A percentile compares a stretch with the other conserved stretches of the same genome.
phyloP scores from a whole-genome alignment of 1,284 basidiomycete genomes.

The Phlebopus sp. region DNA sequence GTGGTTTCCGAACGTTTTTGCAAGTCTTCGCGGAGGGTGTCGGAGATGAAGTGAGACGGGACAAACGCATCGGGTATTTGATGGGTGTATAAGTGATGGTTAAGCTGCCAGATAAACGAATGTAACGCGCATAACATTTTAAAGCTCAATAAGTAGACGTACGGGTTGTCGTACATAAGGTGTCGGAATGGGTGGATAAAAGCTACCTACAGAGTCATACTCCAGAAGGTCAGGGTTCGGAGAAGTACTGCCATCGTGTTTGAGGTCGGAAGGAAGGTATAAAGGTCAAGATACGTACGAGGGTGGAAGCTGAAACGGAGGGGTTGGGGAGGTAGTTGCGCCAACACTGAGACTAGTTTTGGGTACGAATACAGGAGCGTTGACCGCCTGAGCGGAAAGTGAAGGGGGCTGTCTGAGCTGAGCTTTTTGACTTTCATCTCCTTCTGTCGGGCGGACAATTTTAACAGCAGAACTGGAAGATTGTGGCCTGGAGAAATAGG shows the following conservation, averaged over 20 bases:
- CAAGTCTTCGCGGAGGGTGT: constrained; percentile 74
- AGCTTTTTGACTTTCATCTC: constrained; percentile 36
- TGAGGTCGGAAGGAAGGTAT: constrained; percentile 14
- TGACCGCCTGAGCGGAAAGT: constrained; percentile 50
- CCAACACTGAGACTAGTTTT: constrained; percentile 42
- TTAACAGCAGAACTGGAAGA: constrained; percentile 52
- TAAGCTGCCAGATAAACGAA: constrained; percentile 54
- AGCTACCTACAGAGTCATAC: constrained; percentile 44
- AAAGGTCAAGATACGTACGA: constrained; percentile 28
- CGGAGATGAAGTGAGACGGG: constrained; percentile 65
- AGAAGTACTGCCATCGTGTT: constrained; percentile 28
- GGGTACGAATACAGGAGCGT: constrained; percentile 86
- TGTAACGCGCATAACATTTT: constrained; percentile 6
- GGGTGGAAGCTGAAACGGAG: constrained; percentile 22
- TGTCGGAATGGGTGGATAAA: constrained; percentile 51
- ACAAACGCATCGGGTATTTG: constrained; percentile 52
- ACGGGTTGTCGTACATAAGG: constrained; percentile 69
- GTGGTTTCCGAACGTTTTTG: constrained; percentile 80
- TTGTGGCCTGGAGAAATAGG: constrained; percentile 45
- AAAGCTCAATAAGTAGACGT: constrained; percentile 27
- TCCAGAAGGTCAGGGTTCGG: constrained; percentile 35
- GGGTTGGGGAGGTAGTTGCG: constrained; percentile 28
- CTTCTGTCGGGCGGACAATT: constrained; percentile 49
- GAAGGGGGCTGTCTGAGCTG: constrained; percentile 39
- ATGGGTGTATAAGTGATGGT: constrained; percentile 89